Base-by-base conservation (phyloP, 2,329 filamentous ascomycete species). In the Pestalotiopsis sp. region DNA sequence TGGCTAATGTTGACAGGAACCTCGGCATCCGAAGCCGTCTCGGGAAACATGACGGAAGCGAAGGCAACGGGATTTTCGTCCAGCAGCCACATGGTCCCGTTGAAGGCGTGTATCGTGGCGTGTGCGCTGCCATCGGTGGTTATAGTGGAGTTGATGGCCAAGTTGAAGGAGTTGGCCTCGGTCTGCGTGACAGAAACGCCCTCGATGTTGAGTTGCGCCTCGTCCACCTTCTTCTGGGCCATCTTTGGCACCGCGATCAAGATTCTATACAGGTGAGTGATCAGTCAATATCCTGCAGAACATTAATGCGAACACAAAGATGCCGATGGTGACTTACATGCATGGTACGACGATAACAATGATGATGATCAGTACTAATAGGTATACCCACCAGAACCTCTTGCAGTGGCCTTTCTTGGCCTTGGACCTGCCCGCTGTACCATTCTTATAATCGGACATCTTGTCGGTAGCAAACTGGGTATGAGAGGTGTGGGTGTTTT, bases 371-470 rank as follows among this genome's bases (percentile, higher is more conserved):
- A 88, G 75, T 17, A 82, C 75, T 68, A 91, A 79, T 68, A 90
- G 75, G 72, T 89, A 83, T 70, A 83, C 73, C 88, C 89, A 91
- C 89, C 89, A 91, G 72, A 85, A 89, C 71, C 80, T 82, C 74
- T 78, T 82, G 75, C 84, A 85, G 75, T 88, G 86, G 60, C 81
- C 79, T 66, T 79, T 78, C 71, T 80, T 79, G 38, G 76, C 76
- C 68, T 80, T 78, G 26, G 68, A 67, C 70, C 78, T 81, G 75
- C 81, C 82, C 65, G 74, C 64, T 20, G 71, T 60, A 22, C 65
- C 71, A 69, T 72, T 74, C 57, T 69, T 35, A 60, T 72, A 71
- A 13, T 59, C 64, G 10, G 64, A 58, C 64, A 66, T 66, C 11
- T 30, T 66, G 52, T 39, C 24, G 5, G n/a, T 24, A n/a, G 56